These are phyloP conservation scores for Albatrellus ellisii DNA, from an alignment of 768 basidiomycete genomes.

Conservation along the genomic window DNA sequence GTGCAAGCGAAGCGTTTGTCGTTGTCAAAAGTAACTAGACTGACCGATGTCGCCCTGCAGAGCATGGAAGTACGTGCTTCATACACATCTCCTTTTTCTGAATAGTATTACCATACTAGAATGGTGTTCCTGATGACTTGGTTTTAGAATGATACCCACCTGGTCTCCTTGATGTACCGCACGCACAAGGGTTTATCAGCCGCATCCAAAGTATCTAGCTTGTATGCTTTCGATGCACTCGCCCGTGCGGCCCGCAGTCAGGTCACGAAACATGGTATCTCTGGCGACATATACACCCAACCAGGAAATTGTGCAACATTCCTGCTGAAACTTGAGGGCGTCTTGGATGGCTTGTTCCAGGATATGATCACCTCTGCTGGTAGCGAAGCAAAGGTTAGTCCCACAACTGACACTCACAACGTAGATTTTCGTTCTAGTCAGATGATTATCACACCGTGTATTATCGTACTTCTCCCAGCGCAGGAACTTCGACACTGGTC, in stretches of 20 bases:
- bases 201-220: conserved; percentile 62
- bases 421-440: not conserved
- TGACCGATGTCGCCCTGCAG: conserved; percentile 69
- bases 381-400: conserved; percentile 79
- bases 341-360: conserved; percentile 79
- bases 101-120: not conserved
- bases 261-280: conserved; percentile 48
- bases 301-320: conserved; percentile 74
- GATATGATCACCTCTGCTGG: conserved; percentile 62
- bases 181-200: conserved; percentile 70
- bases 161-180: conserved; percentile 82
- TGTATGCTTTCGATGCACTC: conserved; percentile 92
- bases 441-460: not conserved
- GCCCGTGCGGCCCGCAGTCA: conserved; percentile 68
- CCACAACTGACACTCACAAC: conserved; percentile 5
- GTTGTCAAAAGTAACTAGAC: conserved; percentile 65
- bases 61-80: conserved; percentile 52
- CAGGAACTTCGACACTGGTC: conserved; percentile 9
- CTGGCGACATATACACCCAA: conserved; percentile 38
- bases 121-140: not conserved
- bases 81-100: not conserved
- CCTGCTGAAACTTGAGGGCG: conserved; percentile 78
- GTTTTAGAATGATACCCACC: conserved; percentile 64
- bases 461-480: conserved; percentile 5
- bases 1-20: conserved; percentile 78